Base-by-base conservation (phyloP, 805 yeast species). In the Kodamaea hsintzibuensis region DNA sequence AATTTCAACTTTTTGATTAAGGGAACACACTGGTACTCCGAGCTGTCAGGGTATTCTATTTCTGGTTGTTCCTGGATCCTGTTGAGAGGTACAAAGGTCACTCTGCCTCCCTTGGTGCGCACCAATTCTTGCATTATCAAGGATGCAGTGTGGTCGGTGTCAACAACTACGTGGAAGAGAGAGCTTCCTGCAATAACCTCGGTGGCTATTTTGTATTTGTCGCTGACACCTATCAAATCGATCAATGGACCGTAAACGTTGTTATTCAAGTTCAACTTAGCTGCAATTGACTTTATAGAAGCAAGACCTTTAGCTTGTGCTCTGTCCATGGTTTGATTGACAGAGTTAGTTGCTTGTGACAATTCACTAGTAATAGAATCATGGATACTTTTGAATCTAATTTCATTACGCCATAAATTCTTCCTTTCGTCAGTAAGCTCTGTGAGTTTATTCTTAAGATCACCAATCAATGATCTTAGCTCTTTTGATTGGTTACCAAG, bases 101-200 rank as follows among this genome's bases (percentile, higher is more conserved):
- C 92, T 62, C 97, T 79, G 1, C 98, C 98, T 5, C 86, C 79
- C 56, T 82, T 84, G 55, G 82, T 83, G 50, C 87, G 76, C 5
- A 79, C 78, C 54, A 95, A 74, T 65, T 90, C 91, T 44, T 86
- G 86, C 88, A 92, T 88, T 2, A 93, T 69, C 14, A 82, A 66
- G 9, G 90, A 78, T 0, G 98, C 98, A 2, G 96, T 89, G 50
- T 81, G 84, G 57, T 93, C 97, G 42, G 79, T 85, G 63, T 91
- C 96, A 12, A 93, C 98, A 19, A 95, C 95, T 30, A 93, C 84
- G 66, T 93, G 90, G 63, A 91, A 92, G 50, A 95, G 72, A 2
- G 96, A 81, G 56, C 82, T 85, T 1, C 98, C 98, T 18, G 96
- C 98, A 47, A 91, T 82, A 1, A 88, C 92, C 66, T 95, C 98